These are phyloP conservation scores for Lecanosticta acicola DNA, from an alignment of 2,329 filamentous ascomycete genomes.

Conservation along the genomic window DNA sequence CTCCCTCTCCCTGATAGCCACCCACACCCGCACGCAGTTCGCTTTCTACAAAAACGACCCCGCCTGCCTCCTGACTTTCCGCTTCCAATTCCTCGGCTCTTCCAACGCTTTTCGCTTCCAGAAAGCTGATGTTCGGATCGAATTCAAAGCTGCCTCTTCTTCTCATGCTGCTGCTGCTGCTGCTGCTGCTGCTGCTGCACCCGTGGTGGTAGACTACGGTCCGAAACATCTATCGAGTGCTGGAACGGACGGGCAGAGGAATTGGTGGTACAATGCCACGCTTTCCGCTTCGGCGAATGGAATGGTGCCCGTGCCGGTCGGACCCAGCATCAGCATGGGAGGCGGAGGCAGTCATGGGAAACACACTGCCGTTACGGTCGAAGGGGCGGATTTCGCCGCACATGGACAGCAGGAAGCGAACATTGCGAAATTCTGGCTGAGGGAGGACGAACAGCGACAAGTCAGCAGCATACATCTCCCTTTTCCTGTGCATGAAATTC, in stretches of 20 bases:
- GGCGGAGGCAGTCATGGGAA: constrained; percentile 1
- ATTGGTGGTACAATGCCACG: constrained; percentile 7
- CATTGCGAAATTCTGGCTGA: constrained; percentile 9
- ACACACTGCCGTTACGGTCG: constrained; percentile 4
- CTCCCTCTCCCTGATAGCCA: constrained; percentile 10
- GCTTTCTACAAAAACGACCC: constrained; percentile 10
- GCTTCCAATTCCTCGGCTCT: constrained; percentile 10
- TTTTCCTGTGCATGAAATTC: neutral
- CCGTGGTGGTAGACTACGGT: constrained; percentile 10
- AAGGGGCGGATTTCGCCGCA: constrained; percentile 4
- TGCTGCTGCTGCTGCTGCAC: too few relatives aligned
- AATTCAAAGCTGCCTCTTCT: neutral
- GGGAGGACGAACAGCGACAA: constrained; percentile 7
- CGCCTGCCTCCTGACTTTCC: constrained; percentile 10
- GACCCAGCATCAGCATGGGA: constrained; percentile 1
- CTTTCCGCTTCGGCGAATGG: constrained; percentile 6
- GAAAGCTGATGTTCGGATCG: constrained; percentile 7
- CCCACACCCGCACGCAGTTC: constrained; percentile 10
- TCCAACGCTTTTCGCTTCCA: constrained; percentile 7
- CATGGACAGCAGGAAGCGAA: constrained; percentile 5
- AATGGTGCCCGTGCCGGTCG: constrained; percentile 1
- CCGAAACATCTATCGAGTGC: constrained; percentile 11
- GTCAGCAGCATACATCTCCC: constrained; percentile 1
- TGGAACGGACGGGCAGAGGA: constrained; percentile 9
- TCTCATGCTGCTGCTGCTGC: too few relatives aligned